phyloP scores from a whole-genome alignment of 495 filamentous ascomycete genomes.

The Xylaria palmicola region DNA sequence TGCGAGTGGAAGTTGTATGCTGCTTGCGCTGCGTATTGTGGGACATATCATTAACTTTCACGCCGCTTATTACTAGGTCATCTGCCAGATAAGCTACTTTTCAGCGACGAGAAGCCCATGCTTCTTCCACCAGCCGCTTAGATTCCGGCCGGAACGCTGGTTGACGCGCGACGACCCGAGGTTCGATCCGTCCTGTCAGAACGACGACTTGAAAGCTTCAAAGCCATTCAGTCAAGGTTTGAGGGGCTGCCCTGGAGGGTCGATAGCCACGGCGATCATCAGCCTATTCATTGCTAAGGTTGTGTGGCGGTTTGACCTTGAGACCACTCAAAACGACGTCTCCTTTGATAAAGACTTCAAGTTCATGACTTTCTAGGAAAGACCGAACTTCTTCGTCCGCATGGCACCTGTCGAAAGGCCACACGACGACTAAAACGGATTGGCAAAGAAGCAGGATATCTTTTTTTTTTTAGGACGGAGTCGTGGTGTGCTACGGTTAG shows the following conservation, averaged over 20 bases:
- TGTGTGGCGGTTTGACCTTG: background rate
- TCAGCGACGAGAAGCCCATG: background rate
- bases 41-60: too few relatives aligned
- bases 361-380: too few relatives aligned
- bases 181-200: background rate
- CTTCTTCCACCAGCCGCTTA: background rate
- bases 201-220: background rate
- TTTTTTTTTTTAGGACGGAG: too few relatives aligned
- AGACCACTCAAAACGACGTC: too few relatives aligned
- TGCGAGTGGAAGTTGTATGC: too few relatives aligned
- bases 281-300: background rate
- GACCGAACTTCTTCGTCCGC: too few relatives aligned
- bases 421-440: too few relatives aligned
- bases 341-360: too few relatives aligned
- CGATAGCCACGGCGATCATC: background rate
- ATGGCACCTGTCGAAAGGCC: too few relatives aligned
- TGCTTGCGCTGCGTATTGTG: background rate
- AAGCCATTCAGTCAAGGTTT: background rate
- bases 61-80: too few relatives aligned
- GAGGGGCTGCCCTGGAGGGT: background rate
- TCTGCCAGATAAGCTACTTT: background rate
- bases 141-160: background rate
- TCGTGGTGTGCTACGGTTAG: too few relatives aligned
- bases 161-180: background rate
- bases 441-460: too few relatives aligned